phyloP scores from a whole-genome alignment of 192 early-diverging fungal genomes.

The Paraglomus occultum region DNA sequence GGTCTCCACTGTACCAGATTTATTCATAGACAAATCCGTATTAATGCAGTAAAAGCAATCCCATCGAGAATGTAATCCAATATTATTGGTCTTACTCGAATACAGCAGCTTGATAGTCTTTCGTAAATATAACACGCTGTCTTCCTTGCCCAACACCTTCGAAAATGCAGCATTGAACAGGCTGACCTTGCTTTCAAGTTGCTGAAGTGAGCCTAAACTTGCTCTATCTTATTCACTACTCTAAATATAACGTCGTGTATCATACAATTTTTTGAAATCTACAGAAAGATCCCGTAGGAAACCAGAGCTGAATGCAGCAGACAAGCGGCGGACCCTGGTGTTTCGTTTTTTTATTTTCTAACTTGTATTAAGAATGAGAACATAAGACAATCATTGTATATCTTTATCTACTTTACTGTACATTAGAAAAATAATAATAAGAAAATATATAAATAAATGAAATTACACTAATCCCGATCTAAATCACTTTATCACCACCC shows the following conservation, averaged over 20 bases:
- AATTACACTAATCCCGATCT: no score
- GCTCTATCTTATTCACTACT: not conserved
- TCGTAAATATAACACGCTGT: not conserved
- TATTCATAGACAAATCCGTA: not conserved
- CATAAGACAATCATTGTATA: no score
- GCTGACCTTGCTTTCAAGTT: not conserved
- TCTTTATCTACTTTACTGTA: no score
- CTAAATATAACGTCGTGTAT: constrained; percentile 9
- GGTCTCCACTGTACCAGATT: not conserved
- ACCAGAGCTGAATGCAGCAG: no score
- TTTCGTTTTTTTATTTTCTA: no score
- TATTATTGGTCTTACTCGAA: not conserved
- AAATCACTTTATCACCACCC: no score
- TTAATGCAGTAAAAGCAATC: no score
- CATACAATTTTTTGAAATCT: constrained; percentile 11
- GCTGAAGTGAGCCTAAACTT: constrained; percentile 13
- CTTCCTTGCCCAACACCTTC: constrained; percentile 1
- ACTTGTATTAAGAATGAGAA: no score
- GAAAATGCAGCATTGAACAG: constrained; percentile 2
- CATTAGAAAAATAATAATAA: no score
- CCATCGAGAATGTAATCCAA: no score
- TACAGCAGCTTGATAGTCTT: not conserved
- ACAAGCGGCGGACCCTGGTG: no score
- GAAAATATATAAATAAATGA: no score
- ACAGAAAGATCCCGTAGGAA: not conserved